Percentiles rank a stretch among this genome's conserved stretches.
Evolutionary conservation across 176 grass and related monocot species (phyloP).

Genomic region (Carex pumila): DNA sequence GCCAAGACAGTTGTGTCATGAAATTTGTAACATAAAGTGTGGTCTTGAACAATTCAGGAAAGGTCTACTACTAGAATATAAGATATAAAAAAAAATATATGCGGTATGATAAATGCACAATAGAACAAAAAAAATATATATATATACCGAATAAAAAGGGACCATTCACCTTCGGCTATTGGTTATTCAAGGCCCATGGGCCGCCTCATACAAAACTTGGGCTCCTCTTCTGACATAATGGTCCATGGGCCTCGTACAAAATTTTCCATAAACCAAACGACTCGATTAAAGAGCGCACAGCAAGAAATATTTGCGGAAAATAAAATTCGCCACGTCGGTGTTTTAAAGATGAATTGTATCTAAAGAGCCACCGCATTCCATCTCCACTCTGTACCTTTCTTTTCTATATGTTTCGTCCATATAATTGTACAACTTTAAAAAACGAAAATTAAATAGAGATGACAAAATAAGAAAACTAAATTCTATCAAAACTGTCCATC

Average conservation of each 20-base stretch:
- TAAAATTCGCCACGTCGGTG: not conserved
- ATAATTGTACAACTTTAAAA: not conserved
- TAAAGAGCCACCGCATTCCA: not conserved
- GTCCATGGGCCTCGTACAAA: not conserved
- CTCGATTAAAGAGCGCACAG: not conserved
- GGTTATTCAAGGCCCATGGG: not conserved
- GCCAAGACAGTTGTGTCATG: not conserved
- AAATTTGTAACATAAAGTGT: not conserved
- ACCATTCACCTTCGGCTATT: not conserved
- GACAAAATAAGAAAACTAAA: not conserved
- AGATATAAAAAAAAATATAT: not conserved
- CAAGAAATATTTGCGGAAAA: not conserved
- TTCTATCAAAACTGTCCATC: not conserved
- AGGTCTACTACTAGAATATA: not conserved
- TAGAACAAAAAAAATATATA: not conserved
- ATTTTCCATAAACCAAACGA: not conserved
- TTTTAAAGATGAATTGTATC: not conserved
- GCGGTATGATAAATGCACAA: not conserved
- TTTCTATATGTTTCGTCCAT: conserved; percentile 6
- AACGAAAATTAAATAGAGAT: not conserved
- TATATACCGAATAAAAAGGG: not conserved
- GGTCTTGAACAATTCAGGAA: not conserved
- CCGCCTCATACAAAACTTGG: not conserved
- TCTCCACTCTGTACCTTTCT: not conserved
- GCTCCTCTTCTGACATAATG: not conserved